These are phyloP conservation scores for Fusarium xyrophilum DNA, from an alignment of 2,329 filamentous ascomycete genomes.

Conservation along the genomic window DNA sequence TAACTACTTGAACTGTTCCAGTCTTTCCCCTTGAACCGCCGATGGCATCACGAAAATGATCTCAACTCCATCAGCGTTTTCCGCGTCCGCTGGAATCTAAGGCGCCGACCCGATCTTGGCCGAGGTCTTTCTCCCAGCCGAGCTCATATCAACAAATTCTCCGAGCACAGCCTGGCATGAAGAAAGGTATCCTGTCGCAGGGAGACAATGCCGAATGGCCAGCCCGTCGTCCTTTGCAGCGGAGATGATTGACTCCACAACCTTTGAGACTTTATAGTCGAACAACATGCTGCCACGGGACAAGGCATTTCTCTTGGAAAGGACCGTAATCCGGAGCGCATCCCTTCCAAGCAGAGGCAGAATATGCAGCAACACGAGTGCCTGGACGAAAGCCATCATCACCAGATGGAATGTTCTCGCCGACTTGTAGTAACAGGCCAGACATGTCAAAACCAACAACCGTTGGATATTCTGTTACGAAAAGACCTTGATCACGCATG, in stretches of 20 bases:
- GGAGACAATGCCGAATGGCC: conserved; percentile 51
- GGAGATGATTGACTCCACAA: conserved; percentile 45
- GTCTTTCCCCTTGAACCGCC: conserved; percentile 43
- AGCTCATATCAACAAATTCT: conserved; percentile 35
- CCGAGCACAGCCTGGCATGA: conserved; percentile 49
- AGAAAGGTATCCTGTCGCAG: conserved; percentile 48
- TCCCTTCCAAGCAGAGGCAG: conserved; percentile 50
- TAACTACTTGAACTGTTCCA: conserved; percentile 50
- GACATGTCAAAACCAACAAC: conserved; percentile 53
- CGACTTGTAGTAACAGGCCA: conserved; percentile 52
- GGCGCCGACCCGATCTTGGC: conserved; percentile 51
- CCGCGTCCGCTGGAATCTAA: conserved; percentile 41
- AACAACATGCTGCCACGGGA: conserved; percentile 54
- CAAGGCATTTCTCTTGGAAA: conserved; percentile 53
- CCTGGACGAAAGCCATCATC: conserved; percentile 42
- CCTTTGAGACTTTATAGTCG: conserved; percentile 47
- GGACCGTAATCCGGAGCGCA: conserved; percentile 55
- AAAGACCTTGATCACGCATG: conserved; percentile 53
- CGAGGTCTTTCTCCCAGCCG: neutral
- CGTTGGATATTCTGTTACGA: conserved; percentile 51
- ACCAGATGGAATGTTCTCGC: conserved; percentile 47
- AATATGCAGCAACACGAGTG: conserved; percentile 50
- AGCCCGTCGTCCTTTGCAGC: conserved; percentile 48
- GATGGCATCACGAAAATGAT: conserved; percentile 50
- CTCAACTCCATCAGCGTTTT: conserved; percentile 46